Percentiles rank a stretch among this genome's conserved stretches.
These are phyloP conservation scores for Botryotinia narcissicola DNA, from an alignment of 2,329 filamentous ascomycete species.

Conservation along the genomic window DNA sequence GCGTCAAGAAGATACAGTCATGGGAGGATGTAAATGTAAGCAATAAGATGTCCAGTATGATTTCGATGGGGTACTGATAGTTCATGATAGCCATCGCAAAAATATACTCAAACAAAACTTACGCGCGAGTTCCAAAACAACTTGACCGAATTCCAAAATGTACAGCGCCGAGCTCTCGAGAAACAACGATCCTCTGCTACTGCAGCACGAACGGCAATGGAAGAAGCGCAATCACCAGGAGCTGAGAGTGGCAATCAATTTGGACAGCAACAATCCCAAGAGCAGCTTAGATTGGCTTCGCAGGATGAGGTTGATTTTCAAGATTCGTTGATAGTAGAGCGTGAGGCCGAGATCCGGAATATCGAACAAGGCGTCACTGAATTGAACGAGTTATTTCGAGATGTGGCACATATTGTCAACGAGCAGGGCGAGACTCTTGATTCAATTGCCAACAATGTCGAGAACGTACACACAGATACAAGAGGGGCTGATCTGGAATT, in stretches of 20 bases:
- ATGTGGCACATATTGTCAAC: slow-evolving; percentile 95
- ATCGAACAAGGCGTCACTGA: slow-evolving; percentile 97
- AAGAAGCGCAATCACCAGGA: slow-evolving; percentile 50
- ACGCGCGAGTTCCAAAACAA: slow-evolving; percentile 89
- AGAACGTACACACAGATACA: slow-evolving; percentile 77
- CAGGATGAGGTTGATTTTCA: slow-evolving; percentile 98
- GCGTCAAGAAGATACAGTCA: slow-evolving; percentile 84
- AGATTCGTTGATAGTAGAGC: slow-evolving; percentile 90
- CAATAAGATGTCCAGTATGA: slow-evolving; percentile 23
- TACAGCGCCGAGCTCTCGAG: slow-evolving; percentile 88
- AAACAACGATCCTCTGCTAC: slow-evolving; percentile 86
- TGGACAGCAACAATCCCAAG: slow-evolving; percentile 63
- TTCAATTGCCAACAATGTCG: slow-evolving; percentile 84
- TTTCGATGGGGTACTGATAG: slow-evolving; percentile 22
- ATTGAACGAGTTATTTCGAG: slow-evolving; percentile 92
- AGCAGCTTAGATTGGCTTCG: slow-evolving; percentile 76
- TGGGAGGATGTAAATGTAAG: slow-evolving; percentile 81
- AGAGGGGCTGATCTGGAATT: slow-evolving; percentile 83
- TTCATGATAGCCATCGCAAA: slow-evolving; percentile 73
- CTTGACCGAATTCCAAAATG: slow-evolving; percentile 83
- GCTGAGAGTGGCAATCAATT: slow-evolving; percentile 40
- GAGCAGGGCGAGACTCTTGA: slow-evolving; percentile 90
- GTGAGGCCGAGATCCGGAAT: slow-evolving; percentile 93
- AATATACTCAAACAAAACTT: slow-evolving; percentile 93
- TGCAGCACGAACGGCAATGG: slow-evolving; percentile 77